Conservation (phyloP, 2,329 filamentous ascomycete genomes). For the Colletotrichum tropicicola region DNA sequence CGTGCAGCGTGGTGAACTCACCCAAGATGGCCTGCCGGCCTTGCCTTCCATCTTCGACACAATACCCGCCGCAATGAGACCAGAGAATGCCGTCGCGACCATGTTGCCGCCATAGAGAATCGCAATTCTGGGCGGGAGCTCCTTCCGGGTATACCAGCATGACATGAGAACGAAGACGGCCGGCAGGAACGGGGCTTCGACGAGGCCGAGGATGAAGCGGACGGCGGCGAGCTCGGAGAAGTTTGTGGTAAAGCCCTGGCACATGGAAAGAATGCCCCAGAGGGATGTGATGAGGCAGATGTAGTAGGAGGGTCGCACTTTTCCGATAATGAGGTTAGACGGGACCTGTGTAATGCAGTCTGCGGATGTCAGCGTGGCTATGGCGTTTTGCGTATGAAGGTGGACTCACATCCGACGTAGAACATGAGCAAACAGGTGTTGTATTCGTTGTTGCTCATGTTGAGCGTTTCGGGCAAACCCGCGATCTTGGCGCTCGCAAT, state of each 20-base stretch:
- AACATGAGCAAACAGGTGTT: constrained; percentile 44
- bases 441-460: constrained; percentile 63
- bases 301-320: constrained; percentile 5
- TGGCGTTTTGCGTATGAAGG: background rate
- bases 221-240: constrained; percentile 19
- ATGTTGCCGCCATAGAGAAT: constrained; percentile 68
- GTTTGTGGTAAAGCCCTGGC: constrained; percentile 2
- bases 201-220: constrained; percentile 61
- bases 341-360: constrained; percentile 11
- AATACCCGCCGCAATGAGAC: constrained; percentile 70
- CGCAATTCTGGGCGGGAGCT: constrained; percentile 69
- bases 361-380: background rate
- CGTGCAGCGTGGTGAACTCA: background rate
- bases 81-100: constrained; percentile 75
- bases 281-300: constrained; percentile 13
- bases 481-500: constrained; percentile 63
- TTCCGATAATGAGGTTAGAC: constrained; percentile 20
- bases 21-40: constrained; percentile 13
- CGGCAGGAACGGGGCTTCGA: constrained; percentile 59
- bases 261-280: constrained; percentile 15
- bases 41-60: constrained; percentile 59
- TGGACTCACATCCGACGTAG: constrained; percentile 2
- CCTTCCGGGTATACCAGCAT: constrained; percentile 72
- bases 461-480: constrained; percentile 61
- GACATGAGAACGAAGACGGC: constrained; percentile 59